These are phyloP conservation scores for Penicillium griseofulvum DNA, from an alignment of 2,329 filamentous ascomycete genomes.

Conservation along the genomic window DNA sequence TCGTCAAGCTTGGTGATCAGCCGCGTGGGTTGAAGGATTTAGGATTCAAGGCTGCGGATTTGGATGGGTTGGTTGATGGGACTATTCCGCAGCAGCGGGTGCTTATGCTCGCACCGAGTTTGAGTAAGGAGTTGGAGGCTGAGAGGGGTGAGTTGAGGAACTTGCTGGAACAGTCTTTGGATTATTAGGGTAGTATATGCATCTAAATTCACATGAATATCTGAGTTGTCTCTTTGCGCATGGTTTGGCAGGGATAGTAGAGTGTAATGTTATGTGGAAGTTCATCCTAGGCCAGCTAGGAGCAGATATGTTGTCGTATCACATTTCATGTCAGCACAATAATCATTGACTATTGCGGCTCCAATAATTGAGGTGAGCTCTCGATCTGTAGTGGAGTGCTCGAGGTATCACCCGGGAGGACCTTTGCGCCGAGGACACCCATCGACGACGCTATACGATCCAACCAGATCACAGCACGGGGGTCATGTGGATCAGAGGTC, in stretches of 20 bases:
- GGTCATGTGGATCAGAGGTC: conserved; percentile 22
- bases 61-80: conserved; percentile 85
- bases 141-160: conserved; percentile 69
- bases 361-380: not conserved
- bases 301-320: not conserved
- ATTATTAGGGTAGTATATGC: conserved; percentile 42
- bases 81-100: conserved; percentile 91
- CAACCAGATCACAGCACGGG: conserved; percentile 28
- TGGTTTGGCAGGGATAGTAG: not conserved
- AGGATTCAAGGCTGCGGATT: conserved; percentile 72
- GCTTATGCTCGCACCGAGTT: conserved; percentile 81
- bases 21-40: conserved; percentile 79
- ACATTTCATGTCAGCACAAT: not conserved
- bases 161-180: conserved; percentile 65
- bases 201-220: not conserved
- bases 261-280: not conserved
- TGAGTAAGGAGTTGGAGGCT: conserved; percentile 66
- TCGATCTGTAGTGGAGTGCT: not conserved
- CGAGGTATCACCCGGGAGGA: conserved; percentile 6
- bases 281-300: not conserved
- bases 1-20: conserved; percentile 83
- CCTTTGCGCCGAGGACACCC: conserved; percentile 29
- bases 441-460: conserved; percentile 35
- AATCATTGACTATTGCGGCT: not conserved
- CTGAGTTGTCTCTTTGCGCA: not conserved